Percentiles rank a stretch among this genome's conserved stretches.
Evolutionary conservation across 73 alveolate genomes (phyloP).

Genomic region (Uronychia binucleata): DNA sequence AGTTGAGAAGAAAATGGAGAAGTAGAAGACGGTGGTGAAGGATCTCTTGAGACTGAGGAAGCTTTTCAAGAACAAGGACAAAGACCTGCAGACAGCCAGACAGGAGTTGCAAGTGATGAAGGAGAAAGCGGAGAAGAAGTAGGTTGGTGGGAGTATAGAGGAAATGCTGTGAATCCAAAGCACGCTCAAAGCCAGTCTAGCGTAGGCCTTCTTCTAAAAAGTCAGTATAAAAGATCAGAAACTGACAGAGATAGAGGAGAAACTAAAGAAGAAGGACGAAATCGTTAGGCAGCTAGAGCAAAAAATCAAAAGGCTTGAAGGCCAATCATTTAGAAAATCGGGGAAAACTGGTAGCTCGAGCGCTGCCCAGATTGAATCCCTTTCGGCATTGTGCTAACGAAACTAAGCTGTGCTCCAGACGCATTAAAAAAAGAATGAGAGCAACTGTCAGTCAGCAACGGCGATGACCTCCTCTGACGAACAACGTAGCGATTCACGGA

Average conservation of each 20-base stretch:
- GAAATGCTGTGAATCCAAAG: background rate
- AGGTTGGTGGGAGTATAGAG: background rate
- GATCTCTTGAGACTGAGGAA: background rate
- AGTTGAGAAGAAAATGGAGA: background rate
- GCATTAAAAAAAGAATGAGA: background rate
- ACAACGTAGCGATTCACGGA: background rate
- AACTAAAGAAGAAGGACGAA: background rate
- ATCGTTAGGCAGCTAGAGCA: background rate
- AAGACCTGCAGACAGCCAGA: background rate
- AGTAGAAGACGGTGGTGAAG: background rate
- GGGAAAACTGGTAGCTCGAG: no score
- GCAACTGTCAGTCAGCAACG: background rate
- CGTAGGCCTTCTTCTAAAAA: background rate
- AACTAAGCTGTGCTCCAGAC: background rate
- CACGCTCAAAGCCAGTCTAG: background rate
- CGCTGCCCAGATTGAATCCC: no score
- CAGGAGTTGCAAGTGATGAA: background rate
- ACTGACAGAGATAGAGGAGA: background rate
- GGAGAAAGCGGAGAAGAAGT: background rate
- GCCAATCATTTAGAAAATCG: no score
- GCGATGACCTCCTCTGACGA: background rate
- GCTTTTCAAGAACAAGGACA: background rate
- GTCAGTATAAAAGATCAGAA: background rate
- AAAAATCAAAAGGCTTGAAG: background rate
- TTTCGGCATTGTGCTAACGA: background rate